Base-by-base conservation (phyloP, 495 filamentous ascomycete species). In the Endocarpon pusillum region DNA sequence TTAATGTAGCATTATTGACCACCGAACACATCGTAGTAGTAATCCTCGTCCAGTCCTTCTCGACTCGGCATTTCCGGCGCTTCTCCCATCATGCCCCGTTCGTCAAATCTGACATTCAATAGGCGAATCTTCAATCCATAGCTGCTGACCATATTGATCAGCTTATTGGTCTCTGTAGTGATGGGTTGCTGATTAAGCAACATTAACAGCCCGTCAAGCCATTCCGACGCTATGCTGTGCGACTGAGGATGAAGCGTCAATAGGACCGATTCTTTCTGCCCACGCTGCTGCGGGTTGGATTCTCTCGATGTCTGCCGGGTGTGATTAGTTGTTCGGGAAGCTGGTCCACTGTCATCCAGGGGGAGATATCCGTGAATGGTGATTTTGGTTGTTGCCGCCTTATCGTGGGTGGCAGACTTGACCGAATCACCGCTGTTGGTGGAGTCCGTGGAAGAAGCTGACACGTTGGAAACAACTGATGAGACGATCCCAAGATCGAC, bases 191-290 rank as follows among this genome's bases (percentile, higher is more conserved):
- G 89, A 48, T 85, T 82, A 20, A 99, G 64, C 25, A 99, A 58
- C 85, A 99, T 92, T 17, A 94, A 69, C 32, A 99, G 56, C 1
- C 91, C 91, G 49, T 99, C 91, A 0, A 96, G 59, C 89, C 89
- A 99, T 54, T 99, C 91, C 1, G 86, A 86, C 8, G 89, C 91
- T 16, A 86, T 51, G 39, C 71, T 80, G 44, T 89, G 81, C 19
- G 75, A 78, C 29, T 74, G 61, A 3, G 91, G 85, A 39, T 81
- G 71, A n/a, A 99, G 66, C 5, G 71, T 78, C 30, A 99, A 62
- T 5, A 96, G 67, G 0, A 78, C 63, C 14, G 55, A 48, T 43
- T 81, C 77, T 39, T 64, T 62, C 10, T 57, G 53, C n/a, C n/a
- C n/a, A n/a, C n/a, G n/a, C n/a, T n/a, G n/a, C n/a, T n/a, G n/a